Base-by-base conservation (phyloP, 164 flowering plant genomes). In the Santalum album region DNA sequence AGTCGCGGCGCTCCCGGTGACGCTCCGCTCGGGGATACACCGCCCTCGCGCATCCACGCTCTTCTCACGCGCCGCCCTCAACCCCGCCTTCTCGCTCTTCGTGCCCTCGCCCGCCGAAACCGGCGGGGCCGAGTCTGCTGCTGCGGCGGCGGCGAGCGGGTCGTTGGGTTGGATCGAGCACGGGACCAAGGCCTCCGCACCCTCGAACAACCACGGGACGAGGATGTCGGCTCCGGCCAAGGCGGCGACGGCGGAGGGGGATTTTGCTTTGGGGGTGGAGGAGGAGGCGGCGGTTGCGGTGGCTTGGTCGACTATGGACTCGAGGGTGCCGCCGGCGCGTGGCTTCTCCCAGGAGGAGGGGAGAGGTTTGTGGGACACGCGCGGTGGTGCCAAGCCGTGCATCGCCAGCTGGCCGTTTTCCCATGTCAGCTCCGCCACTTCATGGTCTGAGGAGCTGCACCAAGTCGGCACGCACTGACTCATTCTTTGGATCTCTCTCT, bases 391-490 rank as follows among this genome's bases (percentile, higher is more conserved):
- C 2, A 90, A 59, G 4, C 86, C 87, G 67, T 90, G 90, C 86
- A 86, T 69, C 49, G 82, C 72, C 49, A 82, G 51, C 51, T 89
- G 91, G 6, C 97, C 97, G 55, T 86, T 86, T 58, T 84, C 81
- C 97, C 95, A 89, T 21, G 86, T 86, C 58, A 89, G 67, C 74
- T 89, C 97, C 22, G 95, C 86, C 26, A 90, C 86, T 59, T 80
- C 92, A 43, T 79, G 82, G 60, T 79, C 88, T 36, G 69, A 59
- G 10, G 42, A 15, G 16, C 42, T 38, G 17, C 16, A 38, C 34
- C 34, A 29, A 16, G 15, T 15, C 2, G 42, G 16, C 42, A 38
- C 42, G 16, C 42, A 38, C 42, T 16, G 42, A 29, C 9, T 29
- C 9, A 9, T 29, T 29, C 34, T 9, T 29, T 3, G 9, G 9